Conservation (phyloP, 768 basidiomycete species). For the Mycena belliarum region DNA sequence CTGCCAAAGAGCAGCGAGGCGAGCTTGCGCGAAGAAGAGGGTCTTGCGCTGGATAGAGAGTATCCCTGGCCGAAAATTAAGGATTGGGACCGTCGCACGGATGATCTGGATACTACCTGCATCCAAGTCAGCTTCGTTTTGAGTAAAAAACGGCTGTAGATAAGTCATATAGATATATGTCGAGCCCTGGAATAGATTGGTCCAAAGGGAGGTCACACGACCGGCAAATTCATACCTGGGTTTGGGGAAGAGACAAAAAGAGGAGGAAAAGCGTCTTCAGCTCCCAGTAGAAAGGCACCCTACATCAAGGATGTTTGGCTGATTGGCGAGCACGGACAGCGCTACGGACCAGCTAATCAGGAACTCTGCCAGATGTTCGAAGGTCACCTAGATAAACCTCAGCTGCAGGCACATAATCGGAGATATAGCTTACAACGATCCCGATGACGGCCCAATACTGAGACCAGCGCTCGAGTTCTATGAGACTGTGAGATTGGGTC, state of each 20-base stretch:
- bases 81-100: not conserved
- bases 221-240: conserved; percentile 45
- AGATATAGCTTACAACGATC: not conserved
- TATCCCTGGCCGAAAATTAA: conserved; percentile 32
- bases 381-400: conserved; percentile 45
- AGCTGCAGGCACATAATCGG: not conserved
- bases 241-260: conserved; percentile 70
- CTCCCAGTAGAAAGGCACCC: conserved; percentile 82
- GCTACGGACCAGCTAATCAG: conserved; percentile 58
- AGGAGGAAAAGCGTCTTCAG: conserved; percentile 66
- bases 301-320: conserved; percentile 27
- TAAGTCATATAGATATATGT: conserved; percentile 62
- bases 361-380: conserved; percentile 66
- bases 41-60: conserved; percentile 53
- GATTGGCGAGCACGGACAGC: conserved; percentile 2
- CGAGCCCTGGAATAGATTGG: conserved; percentile 53
- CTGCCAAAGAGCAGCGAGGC: conserved; percentile 50
- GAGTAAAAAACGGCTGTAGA: conserved; percentile 59
- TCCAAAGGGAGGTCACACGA: not conserved
- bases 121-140: conserved; percentile 64
- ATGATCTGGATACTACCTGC: conserved; percentile 30
- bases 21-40: conserved; percentile 56
- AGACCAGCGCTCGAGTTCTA: conserved; percentile 50
- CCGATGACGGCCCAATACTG: conserved; percentile 26
- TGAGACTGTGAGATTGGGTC: not conserved